Conservation (phyloP, 805 yeast species). For the Cephaloascus albidus region DNA sequence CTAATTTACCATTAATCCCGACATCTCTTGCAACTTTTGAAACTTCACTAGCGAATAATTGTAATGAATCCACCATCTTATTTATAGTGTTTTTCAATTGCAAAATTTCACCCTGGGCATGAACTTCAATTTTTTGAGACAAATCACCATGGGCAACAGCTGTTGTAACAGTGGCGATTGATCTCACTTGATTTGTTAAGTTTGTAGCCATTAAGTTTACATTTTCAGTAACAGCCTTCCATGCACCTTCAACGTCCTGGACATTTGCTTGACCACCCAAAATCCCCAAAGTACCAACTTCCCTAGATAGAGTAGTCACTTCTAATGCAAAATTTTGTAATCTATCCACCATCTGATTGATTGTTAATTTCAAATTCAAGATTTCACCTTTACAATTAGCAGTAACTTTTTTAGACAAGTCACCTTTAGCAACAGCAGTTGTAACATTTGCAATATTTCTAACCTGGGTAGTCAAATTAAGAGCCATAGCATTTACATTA, state of each 20-base stretch:
- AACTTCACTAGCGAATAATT: conserved; percentile 81
- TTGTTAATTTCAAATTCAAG: conserved; percentile 34
- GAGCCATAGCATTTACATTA: conserved; percentile 85
- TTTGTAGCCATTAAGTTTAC: conserved; percentile 39
- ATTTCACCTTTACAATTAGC: conserved; percentile 77
- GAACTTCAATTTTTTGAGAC: conserved; percentile 78
- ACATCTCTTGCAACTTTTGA: conserved; percentile 87
- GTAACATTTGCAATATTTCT: conserved; percentile 83
- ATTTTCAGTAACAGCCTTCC: conserved; percentile 40
- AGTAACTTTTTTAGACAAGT: conserved; percentile 69
- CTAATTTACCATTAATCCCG: conserved; percentile 88
- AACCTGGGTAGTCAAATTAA: conserved; percentile 80
- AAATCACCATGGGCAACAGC: conserved; percentile 90
- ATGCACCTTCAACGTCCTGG: conserved; percentile 41
- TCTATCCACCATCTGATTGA: conserved; percentile 42
- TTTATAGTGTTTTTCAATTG: conserved; percentile 81
- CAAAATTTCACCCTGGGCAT: conserved; percentile 84
- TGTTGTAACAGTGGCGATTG: conserved; percentile 84
- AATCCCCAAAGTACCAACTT: conserved; percentile 38
- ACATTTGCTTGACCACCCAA: conserved; percentile 42
- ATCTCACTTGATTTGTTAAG: conserved; percentile 69
- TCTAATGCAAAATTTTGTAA: conserved; percentile 37
- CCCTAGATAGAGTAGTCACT: conserved; percentile 35
- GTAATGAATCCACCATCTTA: conserved; percentile 88
- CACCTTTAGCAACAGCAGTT: conserved; percentile 82